Conservation (phyloP, 2,329 filamentous ascomycete genomes). For the Aspergillus tanneri region DNA sequence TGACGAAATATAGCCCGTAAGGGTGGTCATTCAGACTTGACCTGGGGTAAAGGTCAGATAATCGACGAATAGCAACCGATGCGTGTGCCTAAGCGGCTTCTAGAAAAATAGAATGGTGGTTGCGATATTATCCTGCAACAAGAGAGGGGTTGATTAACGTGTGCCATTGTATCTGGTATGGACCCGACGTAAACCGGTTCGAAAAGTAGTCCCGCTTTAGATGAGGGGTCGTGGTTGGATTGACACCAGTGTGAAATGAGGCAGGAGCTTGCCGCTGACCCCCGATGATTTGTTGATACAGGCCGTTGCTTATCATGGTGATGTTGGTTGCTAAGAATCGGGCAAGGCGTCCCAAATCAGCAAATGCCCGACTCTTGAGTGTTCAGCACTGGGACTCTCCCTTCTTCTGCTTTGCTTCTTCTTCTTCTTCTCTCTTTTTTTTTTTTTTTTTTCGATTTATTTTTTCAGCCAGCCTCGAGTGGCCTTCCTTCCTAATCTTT, state of each 20-base stretch:
- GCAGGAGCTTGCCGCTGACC: conserved; percentile 7
- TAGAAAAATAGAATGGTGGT: conserved; percentile 21
- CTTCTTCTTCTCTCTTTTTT: neutral
- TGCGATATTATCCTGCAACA: conserved; percentile 11
- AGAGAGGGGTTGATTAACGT: conserved; percentile 21
- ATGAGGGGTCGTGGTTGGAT: conserved; percentile 14
- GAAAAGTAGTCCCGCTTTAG: conserved; percentile 11
- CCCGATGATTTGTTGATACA: conserved; percentile 16
- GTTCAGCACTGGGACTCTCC: neutral
- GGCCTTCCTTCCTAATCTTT: neutral
- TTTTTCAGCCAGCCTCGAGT: neutral
- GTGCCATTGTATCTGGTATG: conserved; percentile 13
- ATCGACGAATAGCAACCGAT: conserved; percentile 14
- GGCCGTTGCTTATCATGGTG: conserved; percentile 14
- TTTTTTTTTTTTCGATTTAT: conserved; percentile 1
- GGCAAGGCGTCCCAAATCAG: conserved; percentile 14
- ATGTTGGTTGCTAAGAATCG: conserved; percentile 9
- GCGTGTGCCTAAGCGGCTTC: conserved; percentile 18
- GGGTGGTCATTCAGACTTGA: conserved; percentile 17
- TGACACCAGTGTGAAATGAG: conserved; percentile 15
- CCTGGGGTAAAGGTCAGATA: conserved; percentile 30
- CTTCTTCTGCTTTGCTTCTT: neutral
- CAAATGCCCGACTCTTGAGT: conserved; percentile 1
- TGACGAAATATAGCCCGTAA: conserved; percentile 18
- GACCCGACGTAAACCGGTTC: conserved; percentile 19